Percentiles rank a stretch among this genome's conserved stretches.
phyloP scores from a whole-genome alignment of 169 alveolate genomes.

The Eimeria necatrix region DNA sequence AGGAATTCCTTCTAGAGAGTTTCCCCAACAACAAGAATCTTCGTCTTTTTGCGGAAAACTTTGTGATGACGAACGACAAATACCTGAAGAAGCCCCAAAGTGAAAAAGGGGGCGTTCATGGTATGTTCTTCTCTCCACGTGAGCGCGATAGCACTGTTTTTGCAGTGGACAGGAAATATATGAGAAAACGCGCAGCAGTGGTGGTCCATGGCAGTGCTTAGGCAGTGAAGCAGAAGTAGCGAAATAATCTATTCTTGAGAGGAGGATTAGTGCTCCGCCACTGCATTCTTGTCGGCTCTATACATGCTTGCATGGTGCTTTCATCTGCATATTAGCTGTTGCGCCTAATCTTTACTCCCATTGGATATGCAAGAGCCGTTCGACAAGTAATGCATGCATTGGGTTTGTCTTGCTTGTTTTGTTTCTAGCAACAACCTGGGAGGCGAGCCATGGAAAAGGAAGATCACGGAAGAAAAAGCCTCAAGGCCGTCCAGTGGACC shows the following conservation, averaged over 20 bases:
- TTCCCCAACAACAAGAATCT: slow-evolving; percentile 56
- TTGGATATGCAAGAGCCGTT: not conserved
- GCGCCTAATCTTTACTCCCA: too few species aligned
- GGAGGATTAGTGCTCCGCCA: too few species aligned
- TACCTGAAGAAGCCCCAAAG: slow-evolving; percentile 24
- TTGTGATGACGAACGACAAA: slow-evolving; percentile 52
- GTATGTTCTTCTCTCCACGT: slow-evolving; percentile 23
- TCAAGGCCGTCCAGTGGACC: slow-evolving; percentile 62
- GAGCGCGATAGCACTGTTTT: not conserved
- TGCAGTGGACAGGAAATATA: too few species aligned
- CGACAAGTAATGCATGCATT: not conserved
- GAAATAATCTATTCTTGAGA: not conserved
- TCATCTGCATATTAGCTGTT: not conserved
- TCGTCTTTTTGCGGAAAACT: slow-evolving; percentile 54
- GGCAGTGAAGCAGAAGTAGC: not conserved
- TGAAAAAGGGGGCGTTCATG: slow-evolving; percentile 40
- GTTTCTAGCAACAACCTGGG: slow-evolving; percentile 23
- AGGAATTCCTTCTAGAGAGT: slow-evolving; percentile 44
- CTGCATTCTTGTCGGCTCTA: too few species aligned
- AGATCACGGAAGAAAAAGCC: slow-evolving; percentile 53
- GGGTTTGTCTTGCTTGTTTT: not conserved
- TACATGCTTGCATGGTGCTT: not conserved
- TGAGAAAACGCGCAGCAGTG: too few species aligned
- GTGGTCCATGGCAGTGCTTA: not conserved
- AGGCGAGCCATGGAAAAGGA: slow-evolving; percentile 62